Evolutionary conservation across 2,329 filamentous ascomycete genomes (phyloP), one percentile per base, ranked within the genome.

Genomic region (Neoscytalidium dimidiatum): DNA sequence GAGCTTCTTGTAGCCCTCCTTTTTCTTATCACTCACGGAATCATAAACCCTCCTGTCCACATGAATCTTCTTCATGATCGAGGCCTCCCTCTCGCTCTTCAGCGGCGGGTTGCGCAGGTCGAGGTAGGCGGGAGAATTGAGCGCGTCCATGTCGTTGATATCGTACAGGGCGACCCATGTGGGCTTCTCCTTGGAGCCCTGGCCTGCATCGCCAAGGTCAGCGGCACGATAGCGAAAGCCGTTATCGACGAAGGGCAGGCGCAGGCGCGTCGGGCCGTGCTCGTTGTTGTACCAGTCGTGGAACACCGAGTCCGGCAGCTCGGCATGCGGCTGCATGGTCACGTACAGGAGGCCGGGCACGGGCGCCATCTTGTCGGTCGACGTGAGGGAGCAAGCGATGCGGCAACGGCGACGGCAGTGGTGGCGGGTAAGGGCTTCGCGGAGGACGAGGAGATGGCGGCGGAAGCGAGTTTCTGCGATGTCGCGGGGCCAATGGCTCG

Each of bases 261-360:
- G 89, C 6, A 96, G 85, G 53, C 92, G 90, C 17, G 88, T 86
- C 19, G 92, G 92, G 62, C 92, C 92, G 79, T 96, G 92, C 80
- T 96, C 92, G 77, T 93, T 95, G 81, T 96, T 94, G 82, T 96
- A 96, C 91, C 92, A 94, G 75, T 96, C 92, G 78, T 96, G 90
- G 79, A 96, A 96, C 72, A 91, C 87, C 67, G 86, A 82, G 53
- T 84, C 78, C 64, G 88, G 82, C 71, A 92, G 83, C 69, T 84
- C 84, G 65, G 86, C 82, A 75, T 86, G 84, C 71, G 92, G 92
- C 78, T 94, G 88, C 90, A 96, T 96, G 17, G 91, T 93, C 70
- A 96, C 92, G 76, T 90, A 92, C 73, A 96, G 88, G 72, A 93
- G 87, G 66, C 92, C 92, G 9, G 85, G 85, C 63, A 77, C 81